Percentiles rank a stretch among this genome's conserved stretches.
Evolutionary conservation across 495 filamentous ascomycete genomes (phyloP).

Genomic region (Podospora australis): DNA sequence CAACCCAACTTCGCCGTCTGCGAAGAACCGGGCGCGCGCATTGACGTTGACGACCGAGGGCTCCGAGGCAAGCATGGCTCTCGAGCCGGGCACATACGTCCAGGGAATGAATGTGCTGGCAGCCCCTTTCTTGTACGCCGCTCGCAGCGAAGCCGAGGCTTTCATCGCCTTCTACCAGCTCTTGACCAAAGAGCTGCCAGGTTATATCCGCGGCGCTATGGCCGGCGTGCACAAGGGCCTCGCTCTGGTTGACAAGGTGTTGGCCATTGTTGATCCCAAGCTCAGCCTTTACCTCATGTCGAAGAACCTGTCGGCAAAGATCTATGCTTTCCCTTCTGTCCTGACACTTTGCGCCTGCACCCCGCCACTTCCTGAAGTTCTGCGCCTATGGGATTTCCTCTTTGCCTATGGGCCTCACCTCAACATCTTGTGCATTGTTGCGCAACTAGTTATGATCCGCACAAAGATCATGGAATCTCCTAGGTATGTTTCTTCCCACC

Average conservation of each 20-base stretch:
- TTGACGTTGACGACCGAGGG: constrained; percentile 53
- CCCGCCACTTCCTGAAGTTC: constrained; percentile 90
- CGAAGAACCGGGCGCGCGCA: constrained; percentile 45
- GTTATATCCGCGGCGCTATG: constrained; percentile 93
- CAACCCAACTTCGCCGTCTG: constrained; percentile 37
- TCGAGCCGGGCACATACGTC: constrained; percentile 77
- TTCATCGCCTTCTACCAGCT: constrained; percentile 87
- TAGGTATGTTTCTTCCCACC: constrained; percentile 62
- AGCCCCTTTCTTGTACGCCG: constrained; percentile 92
- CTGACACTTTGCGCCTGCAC: constrained; percentile 93
- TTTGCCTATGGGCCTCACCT: constrained; percentile 92
- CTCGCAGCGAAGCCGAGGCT: constrained; percentile 88
- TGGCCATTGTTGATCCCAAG: constrained; percentile 85
- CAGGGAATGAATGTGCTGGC: constrained; percentile 99
- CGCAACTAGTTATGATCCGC: constrained; percentile 84
- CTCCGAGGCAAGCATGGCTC: constrained; percentile 42
- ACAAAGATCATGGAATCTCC: constrained; percentile 73
- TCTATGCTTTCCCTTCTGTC: constrained; percentile 97
- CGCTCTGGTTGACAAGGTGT: constrained; percentile 79
- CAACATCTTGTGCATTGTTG: constrained; percentile 94
- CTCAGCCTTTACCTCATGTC: constrained; percentile 74
- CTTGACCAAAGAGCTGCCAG: constrained; percentile 82
- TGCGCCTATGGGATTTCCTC: constrained; percentile 96
- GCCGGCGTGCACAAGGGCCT: constrained; percentile 93
- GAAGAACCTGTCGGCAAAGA: constrained; percentile 82